Percentiles rank a stretch among this genome's conserved stretches.
phyloP scores from a whole-genome alignment of 2,329 filamentous ascomycete genomes.

The Stylonectria norvegica region DNA sequence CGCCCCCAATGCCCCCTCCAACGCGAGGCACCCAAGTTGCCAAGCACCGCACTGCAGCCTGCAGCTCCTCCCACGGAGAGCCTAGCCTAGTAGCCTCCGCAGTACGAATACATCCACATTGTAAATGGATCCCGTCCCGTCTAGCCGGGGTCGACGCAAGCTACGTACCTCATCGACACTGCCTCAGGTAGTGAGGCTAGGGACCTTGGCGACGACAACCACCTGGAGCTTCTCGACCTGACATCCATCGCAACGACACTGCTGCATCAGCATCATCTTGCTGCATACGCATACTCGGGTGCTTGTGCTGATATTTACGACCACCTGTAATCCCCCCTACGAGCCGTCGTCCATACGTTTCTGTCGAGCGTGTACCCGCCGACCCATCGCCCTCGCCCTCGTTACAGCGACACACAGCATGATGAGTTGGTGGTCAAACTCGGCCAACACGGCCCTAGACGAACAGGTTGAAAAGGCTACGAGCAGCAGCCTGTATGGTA shows the following conservation, averaged over 20 bases:
- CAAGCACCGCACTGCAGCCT: not conserved
- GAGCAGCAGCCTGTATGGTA: constrained; percentile 83
- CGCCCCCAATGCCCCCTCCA: constrained; percentile 11
- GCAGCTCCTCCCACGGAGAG: not conserved
- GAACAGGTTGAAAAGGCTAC: constrained; percentile 97
- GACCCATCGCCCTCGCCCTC: constrained; percentile 3
- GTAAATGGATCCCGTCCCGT: too few relatives aligned
- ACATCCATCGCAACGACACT: constrained; percentile 15
- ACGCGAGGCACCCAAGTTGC: constrained; percentile 15
- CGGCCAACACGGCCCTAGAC: constrained; percentile 84
- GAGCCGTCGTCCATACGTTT: too few relatives aligned
- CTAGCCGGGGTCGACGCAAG: constrained; percentile 7
- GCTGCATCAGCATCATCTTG: too few relatives aligned
- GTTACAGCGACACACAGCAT: constrained; percentile 35
- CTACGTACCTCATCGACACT: constrained; percentile 20
- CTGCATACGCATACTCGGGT: too few relatives aligned
- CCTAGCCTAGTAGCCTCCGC: not conserved
- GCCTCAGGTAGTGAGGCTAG: constrained; percentile 16
- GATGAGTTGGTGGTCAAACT: constrained; percentile 97
- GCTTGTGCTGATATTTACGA: constrained; percentile 2
- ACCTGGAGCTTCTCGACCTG: constrained; percentile 19
- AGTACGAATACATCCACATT: not conserved
- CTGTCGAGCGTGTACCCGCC: constrained; percentile 5
- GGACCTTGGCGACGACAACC: constrained; percentile 23
- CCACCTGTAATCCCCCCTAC: constrained; percentile 3